Evolutionary conservation across 192 early-diverging fungal genomes (phyloP).

Genomic region (Bifiguratus adelaidae): DNA sequence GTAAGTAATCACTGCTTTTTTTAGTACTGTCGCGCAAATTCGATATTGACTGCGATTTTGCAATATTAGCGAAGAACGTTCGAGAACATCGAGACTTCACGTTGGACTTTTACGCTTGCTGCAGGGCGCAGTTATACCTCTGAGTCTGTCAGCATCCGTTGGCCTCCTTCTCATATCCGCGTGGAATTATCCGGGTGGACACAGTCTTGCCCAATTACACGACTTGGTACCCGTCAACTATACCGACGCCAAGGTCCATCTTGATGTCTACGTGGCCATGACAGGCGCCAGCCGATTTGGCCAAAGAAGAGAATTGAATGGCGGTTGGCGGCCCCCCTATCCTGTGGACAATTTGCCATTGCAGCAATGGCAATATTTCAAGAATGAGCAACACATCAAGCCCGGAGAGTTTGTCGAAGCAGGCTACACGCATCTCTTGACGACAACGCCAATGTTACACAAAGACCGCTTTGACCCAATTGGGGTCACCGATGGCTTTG

Average conservation of each 20-base stretch:
- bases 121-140: too few relatives aligned
- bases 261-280: slow-evolving; percentile 69
- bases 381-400: slow-evolving; percentile 42
- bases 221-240: slow-evolving; percentile 8
- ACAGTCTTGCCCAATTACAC: slow-evolving; percentile 59
- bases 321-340: not conserved
- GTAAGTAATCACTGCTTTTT: slow-evolving; percentile 16
- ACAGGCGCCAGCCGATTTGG: slow-evolving; percentile 79
- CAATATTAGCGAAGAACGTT: too few relatives aligned
- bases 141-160: too few relatives aligned
- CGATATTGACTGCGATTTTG: too few relatives aligned
- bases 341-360: not conserved
- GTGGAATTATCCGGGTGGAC: slow-evolving; percentile 85
- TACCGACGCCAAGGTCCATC: slow-evolving; percentile 33
- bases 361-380: slow-evolving; percentile 26
- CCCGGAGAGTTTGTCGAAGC: slow-evolving; percentile 27
- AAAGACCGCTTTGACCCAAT: not conserved
- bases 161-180: too few relatives aligned
- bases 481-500: too few relatives aligned
- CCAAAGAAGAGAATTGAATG: slow-evolving; percentile 25
- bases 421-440: slow-evolving; percentile 42
- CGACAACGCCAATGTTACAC: slow-evolving; percentile 15
- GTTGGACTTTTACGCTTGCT: too few relatives aligned
- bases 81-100: too few relatives aligned
- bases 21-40: too few relatives aligned